Conservation (phyloP, 179 eudicot species). For the Beta macrorhiza region DNA sequence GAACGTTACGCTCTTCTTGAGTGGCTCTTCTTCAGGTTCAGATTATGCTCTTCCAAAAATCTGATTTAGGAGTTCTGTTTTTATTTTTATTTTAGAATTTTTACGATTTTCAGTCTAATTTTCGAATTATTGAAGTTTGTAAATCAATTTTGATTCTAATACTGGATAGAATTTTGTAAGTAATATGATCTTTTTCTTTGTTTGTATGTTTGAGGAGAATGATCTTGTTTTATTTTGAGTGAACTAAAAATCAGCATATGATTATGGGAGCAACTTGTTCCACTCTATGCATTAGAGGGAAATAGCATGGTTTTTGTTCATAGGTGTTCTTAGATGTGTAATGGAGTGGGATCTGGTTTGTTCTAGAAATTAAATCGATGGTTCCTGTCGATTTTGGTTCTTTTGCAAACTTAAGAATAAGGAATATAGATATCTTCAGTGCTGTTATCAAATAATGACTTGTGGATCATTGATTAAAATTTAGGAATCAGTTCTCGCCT, state of each 20-base stretch:
- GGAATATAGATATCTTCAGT: no score
- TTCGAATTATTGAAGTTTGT: neutral
- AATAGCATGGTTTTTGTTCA: neutral
- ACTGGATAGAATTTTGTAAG: no score
- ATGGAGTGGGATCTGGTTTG: neutral
- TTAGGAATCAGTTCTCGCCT: no score
- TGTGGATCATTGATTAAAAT: neutral
- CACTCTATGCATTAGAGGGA: neutral
- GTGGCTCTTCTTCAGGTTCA: constrained; percentile 93
- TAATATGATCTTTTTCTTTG: no score
- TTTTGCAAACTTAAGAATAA: neutral
- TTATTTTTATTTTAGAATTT: no score
- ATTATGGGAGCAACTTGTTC: no score
- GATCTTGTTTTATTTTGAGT: no score
- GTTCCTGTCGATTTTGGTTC: neutral
- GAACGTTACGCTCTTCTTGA: constrained; percentile 97
- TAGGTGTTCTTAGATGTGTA: neutral
- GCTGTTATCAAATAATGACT: neutral
- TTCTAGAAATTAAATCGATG: neutral
- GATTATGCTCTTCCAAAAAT: neutral
- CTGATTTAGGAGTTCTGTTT: no score
- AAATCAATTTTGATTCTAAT: no score
- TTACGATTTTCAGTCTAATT: neutral
- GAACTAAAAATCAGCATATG: no score
- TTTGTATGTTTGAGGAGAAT: no score